Conservation (phyloP, 257 asterid species). For the Nicotiana sylvestris region DNA sequence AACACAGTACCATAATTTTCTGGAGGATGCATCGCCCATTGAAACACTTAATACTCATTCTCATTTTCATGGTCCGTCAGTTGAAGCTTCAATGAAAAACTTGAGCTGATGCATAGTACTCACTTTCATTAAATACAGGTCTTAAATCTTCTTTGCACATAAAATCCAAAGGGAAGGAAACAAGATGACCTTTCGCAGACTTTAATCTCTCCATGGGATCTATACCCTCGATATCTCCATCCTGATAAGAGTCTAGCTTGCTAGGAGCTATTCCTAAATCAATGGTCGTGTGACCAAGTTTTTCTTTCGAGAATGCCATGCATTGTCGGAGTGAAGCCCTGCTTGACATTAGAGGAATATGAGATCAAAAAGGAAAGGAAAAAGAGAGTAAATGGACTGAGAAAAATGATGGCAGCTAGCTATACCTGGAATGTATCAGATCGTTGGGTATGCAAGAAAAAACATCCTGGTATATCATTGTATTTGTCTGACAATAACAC, state of each 20-base stretch:
- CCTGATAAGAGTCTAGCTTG: slow-evolving; percentile 57
- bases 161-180: slow-evolving; percentile 87
- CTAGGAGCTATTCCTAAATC: slow-evolving; percentile 87
- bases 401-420: slow-evolving; percentile 11
- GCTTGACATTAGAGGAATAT: not conserved
- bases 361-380: slow-evolving; percentile 1
- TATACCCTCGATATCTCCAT: slow-evolving; percentile 55
- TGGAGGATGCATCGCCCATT: not conserved
- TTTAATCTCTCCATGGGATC: slow-evolving; percentile 83
- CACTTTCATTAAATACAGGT: slow-evolving; percentile 92
- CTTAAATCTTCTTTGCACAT: slow-evolving; percentile 91
- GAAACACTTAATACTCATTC: not conserved
- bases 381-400: slow-evolving; percentile 2
- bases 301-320: slow-evolving; percentile 69
- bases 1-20: not conserved
- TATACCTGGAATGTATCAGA: slow-evolving; percentile 84
- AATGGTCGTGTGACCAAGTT: slow-evolving; percentile 68
- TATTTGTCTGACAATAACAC: slow-evolving; percentile 63
- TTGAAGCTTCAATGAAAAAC: slow-evolving; percentile 57
- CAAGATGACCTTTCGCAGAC: slow-evolving; percentile 82
- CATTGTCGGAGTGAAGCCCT: slow-evolving; percentile 87
- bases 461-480: slow-evolving; percentile 84
- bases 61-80: not conserved
- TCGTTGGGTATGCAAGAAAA: slow-evolving; percentile 90
- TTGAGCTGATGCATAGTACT: slow-evolving; percentile 89